phyloP scores from a whole-genome alignment of 2,329 filamentous ascomycete species.

The Ophiobolus disseminans region DNA sequence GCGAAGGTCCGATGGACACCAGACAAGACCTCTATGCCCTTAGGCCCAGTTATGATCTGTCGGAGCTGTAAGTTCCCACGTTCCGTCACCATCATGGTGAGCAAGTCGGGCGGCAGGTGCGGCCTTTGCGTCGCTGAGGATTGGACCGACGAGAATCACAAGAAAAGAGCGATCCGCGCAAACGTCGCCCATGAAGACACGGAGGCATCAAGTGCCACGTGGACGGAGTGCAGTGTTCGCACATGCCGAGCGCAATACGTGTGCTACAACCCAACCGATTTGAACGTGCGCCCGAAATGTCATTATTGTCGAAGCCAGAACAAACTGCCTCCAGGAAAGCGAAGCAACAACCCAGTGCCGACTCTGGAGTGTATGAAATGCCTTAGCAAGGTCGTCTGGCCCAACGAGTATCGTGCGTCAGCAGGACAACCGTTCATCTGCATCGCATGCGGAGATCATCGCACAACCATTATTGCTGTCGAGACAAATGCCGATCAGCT shows the following conservation, averaged over 20 bases:
- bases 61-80: slow-evolving; percentile 54
- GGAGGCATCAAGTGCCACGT: slow-evolving; percentile 46
- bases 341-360: slow-evolving; percentile 40
- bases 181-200: slow-evolving; percentile 43
- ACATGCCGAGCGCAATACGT: slow-evolving; percentile 60
- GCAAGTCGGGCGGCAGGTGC: slow-evolving; percentile 43
- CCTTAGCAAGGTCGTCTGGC: slow-evolving; percentile 58
- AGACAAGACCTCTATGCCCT: slow-evolving; percentile 51
- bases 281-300: slow-evolving; percentile 59
- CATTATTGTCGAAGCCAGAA: slow-evolving; percentile 54
- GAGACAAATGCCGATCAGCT: slow-evolving; percentile 51
- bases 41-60: slow-evolving; percentile 56
- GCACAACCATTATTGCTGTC: slow-evolving; percentile 47
- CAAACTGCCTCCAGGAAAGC: not conserved
- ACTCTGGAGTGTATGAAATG: slow-evolving; percentile 57
- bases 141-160: slow-evolving; percentile 27
- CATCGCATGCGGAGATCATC: slow-evolving; percentile 49
- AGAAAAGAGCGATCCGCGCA: slow-evolving; percentile 22
- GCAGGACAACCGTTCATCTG: slow-evolving; percentile 50
- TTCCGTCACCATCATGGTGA: slow-evolving; percentile 59
- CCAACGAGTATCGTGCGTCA: slow-evolving; percentile 50
- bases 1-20: slow-evolving; percentile 57
- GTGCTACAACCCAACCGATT: slow-evolving; percentile 53
- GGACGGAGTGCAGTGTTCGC: slow-evolving; percentile 57
- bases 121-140: slow-evolving; percentile 49